These are phyloP conservation scores for Paramecium tetraurelia DNA, from an alignment of 73 alveolate genomes.

Conservation along the genomic window DNA sequence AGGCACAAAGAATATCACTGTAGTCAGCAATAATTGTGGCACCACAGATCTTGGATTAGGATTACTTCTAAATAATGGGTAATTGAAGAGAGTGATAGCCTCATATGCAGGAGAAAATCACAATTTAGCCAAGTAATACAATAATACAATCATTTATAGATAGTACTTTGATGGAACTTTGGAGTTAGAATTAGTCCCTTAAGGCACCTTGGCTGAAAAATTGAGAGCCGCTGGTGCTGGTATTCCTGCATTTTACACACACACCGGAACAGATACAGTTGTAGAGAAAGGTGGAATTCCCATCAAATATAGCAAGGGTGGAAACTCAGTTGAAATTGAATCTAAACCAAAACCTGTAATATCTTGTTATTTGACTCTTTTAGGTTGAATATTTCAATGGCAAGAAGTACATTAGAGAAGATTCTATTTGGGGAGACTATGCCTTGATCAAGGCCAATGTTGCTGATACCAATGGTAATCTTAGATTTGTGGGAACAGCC, in stretches of 20 bases:
- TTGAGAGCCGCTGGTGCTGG: slow-evolving; percentile 96
- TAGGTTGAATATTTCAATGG: slow-evolving; percentile 66
- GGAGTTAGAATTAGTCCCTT: slow-evolving; percentile 89
- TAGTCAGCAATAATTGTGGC: slow-evolving; percentile 80
- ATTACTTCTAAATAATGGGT: slow-evolving; percentile 18
- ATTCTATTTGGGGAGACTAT: slow-evolving; percentile 72
- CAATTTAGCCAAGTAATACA: slow-evolving; percentile 71
- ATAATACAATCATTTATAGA: slow-evolving; percentile 46
- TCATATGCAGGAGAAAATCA: slow-evolving; percentile 84
- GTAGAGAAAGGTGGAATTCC: slow-evolving; percentile 79
- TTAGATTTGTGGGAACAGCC: slow-evolving; percentile 81
- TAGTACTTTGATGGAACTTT: slow-evolving; percentile 73
- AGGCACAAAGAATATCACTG: slow-evolving; percentile 72
- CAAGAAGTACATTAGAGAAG: slow-evolving; percentile 76
- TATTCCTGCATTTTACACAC: slow-evolving; percentile 91
- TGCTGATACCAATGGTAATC: slow-evolving; percentile 88
- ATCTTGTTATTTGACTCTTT: neutral
- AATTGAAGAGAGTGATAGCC: slow-evolving; percentile 62
- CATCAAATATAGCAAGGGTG: slow-evolving; percentile 56
- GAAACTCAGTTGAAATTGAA: slow-evolving; percentile 23
- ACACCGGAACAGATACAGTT: slow-evolving; percentile 83
- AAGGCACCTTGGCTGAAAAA: slow-evolving; percentile 88
- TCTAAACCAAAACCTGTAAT: slow-evolving; percentile 59
- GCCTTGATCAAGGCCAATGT: slow-evolving; percentile 81
- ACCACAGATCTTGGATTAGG: slow-evolving; percentile 61